Base-by-base conservation (phyloP, 75 land plant species). In the Pseudotsuga menziesii region DNA sequence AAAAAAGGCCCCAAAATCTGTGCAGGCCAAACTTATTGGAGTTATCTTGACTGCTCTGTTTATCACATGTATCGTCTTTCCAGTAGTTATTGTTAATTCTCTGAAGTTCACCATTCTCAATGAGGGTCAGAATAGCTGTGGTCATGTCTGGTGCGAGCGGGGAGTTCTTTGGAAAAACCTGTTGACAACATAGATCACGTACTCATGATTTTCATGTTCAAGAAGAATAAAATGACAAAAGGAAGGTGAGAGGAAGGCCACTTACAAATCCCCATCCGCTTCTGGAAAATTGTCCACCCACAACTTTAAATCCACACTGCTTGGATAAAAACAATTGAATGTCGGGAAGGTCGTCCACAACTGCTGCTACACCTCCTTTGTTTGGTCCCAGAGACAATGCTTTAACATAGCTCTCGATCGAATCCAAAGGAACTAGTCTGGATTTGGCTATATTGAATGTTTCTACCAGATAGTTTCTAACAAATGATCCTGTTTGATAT, bases 111-210 rank as follows among this genome's bases (percentile, higher is more conserved):
- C 96, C 96, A 79, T 77, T 84, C 73, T 91, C 94, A 22, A 91
- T 84, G 17, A 93, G 89, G 23, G 58, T 52, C 20, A 96, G 82
- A 60, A 96, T 96, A 19, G 97, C 97, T 19, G 94, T 92, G 32
- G 99, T 94, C 79, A 96, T 70, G 80, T 96, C 97, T 7, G 86
- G 75, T 36, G 99, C 93, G 27, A 96, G 66, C 23, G 87, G 93
- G 29, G 99, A 96, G 57, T 96, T 98, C 74, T 96, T 88, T 2
- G 89, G 98, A 84, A 96, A 96, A 26, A 88, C 99, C 99, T 96
- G 83, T 22, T 36, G 48, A 44, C 61, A 62, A 74, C 5, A 76
- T 16, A 62, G 39, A 5, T 44, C 7, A 5, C 6, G 48, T 44
- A n/a, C n/a, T n/a, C 48, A 5, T 44, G 48, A 44, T 5, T 44